These are phyloP conservation scores for Boletus calvinii DNA, from an alignment of 1,284 basidiomycete genomes.

Conservation along the genomic window DNA sequence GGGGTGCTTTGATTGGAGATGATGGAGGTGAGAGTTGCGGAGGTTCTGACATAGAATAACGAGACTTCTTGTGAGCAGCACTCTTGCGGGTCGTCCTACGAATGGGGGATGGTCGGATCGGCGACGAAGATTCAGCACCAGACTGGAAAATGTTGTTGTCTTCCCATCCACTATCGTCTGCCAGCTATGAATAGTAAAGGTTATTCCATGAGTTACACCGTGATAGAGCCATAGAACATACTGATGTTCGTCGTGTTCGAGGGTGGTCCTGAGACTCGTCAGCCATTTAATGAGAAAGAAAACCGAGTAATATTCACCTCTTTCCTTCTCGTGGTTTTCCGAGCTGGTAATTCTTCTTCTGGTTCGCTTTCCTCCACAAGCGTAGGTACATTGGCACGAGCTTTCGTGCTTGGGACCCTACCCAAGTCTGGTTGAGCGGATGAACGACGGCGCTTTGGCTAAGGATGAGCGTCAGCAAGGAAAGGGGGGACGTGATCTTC, in stretches of 20 bases:
- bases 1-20: conserved; percentile 35
- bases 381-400: conserved; percentile 40
- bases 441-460: conserved; percentile 61
- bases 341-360: conserved; percentile 55
- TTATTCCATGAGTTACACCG: neutral
- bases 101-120: conserved; percentile 57
- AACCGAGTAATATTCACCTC: conserved; percentile 39
- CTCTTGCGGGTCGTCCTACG: conserved; percentile 52
- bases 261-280: conserved; percentile 42
- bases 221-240: conserved; percentile 17
- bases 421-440: conserved; percentile 71
- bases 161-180: conserved; percentile 78
- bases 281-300: conserved; percentile 1
- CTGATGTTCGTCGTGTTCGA: conserved; percentile 54
- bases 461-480: conserved; percentile 15
- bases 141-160: conserved; percentile 85
- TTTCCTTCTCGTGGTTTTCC: conserved; percentile 62
- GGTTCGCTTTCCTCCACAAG: conserved; percentile 77
- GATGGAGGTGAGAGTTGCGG: conserved; percentile 52
- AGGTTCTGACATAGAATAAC: conserved; percentile 71
- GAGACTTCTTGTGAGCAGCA: conserved; percentile 48
- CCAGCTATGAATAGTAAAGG: conserved; percentile 25
- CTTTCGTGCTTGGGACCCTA: conserved; percentile 44
- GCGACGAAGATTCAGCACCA: conserved; percentile 76
- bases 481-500: neutral